Conservation (phyloP, 495 filamentous ascomycete species). For the Aspergillus taichungensis region DNA sequence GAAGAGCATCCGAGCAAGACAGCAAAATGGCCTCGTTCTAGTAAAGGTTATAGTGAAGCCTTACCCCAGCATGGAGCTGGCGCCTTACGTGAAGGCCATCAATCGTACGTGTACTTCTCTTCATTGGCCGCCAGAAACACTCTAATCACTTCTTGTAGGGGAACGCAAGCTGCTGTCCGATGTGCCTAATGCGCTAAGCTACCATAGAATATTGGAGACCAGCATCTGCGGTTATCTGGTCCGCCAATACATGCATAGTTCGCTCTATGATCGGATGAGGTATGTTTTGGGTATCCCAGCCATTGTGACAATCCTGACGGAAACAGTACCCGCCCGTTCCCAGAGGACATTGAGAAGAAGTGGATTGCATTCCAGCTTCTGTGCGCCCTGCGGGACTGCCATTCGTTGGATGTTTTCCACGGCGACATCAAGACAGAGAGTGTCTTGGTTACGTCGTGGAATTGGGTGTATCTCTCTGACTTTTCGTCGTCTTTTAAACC, state of each 20-base stretch:
- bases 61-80: constrained; percentile 64
- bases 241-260: constrained; percentile 94
- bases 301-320: constrained; percentile 2
- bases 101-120: constrained; percentile 45
- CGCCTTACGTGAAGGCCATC: constrained; percentile 65
- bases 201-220: constrained; percentile 85
- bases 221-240: constrained; percentile 85
- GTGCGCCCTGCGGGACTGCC: constrained; percentile 86
- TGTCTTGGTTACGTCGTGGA: constrained; percentile 94
- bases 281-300: constrained; percentile 14
- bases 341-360: constrained; percentile 97
- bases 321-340: constrained; percentile 84
- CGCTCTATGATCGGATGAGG: constrained; percentile 92
- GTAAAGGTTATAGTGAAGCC: constrained; percentile 95
- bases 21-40: constrained; percentile 81
- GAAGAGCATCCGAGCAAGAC: constrained; percentile 87
- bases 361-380: constrained; percentile 97
- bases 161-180: constrained; percentile 72
- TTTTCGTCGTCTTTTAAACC: constrained; percentile 96
- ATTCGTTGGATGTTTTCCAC: constrained; percentile 83
- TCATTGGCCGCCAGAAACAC: neutral
- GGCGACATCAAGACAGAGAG: constrained; percentile 99
- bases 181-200: constrained; percentile 84
- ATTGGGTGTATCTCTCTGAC: constrained; percentile 96
- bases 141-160: constrained; percentile 40